These are phyloP conservation scores for Beauveria rudraprayagi DNA, from an alignment of 2,329 filamentous ascomycete genomes.

Conservation along the genomic window DNA sequence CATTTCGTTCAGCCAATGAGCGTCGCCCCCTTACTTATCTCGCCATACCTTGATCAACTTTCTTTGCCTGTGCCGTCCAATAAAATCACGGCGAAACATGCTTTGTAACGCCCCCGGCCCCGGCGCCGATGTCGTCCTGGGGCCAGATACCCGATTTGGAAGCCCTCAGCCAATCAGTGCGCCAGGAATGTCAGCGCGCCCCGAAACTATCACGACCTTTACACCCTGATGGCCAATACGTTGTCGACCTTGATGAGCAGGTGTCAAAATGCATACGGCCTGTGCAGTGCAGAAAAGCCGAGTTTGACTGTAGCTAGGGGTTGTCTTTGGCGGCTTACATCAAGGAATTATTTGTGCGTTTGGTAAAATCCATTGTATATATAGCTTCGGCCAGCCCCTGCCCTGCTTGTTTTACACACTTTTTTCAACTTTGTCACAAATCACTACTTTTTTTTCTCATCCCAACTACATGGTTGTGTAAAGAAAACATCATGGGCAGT, in stretches of 20 bases:
- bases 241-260: conserved; percentile 9
- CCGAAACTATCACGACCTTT: conserved; percentile 10
- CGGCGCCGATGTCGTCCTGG: background rate
- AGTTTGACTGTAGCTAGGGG: background rate
- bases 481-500: background rate
- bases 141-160: conserved; percentile 1
- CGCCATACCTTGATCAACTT: background rate
- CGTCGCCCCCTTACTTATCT: background rate
- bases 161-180: background rate
- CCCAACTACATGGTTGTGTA: too few species aligned
- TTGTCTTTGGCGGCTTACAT: background rate
- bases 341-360: conserved; percentile 2
- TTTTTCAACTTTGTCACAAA: background rate
- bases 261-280: background rate
- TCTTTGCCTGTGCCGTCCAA: background rate
- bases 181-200: conserved; percentile 1
- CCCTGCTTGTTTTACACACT: background rate
- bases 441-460: background rate
- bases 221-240: conserved; percentile 8
- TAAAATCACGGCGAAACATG: background rate
- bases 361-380: conserved; percentile 4
- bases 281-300: background rate
- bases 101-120: background rate
- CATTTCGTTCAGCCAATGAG: background rate
- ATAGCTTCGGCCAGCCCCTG: background rate